These are phyloP conservation scores for Fusarium brevicatenulatum DNA, from an alignment of 2,329 filamentous ascomycete species.

Conservation along the genomic window DNA sequence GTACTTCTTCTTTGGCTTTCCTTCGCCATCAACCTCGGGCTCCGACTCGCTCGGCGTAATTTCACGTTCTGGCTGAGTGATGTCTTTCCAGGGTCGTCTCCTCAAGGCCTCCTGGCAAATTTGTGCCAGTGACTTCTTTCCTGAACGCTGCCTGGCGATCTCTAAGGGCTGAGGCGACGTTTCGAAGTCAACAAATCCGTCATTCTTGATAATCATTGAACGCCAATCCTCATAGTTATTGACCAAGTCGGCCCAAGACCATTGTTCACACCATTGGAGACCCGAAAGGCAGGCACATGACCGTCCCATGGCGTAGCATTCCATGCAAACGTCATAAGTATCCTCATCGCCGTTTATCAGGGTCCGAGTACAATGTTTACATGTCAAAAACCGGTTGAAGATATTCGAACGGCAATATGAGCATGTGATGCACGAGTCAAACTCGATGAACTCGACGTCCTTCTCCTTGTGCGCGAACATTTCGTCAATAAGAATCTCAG, in stretches of 20 bases:
- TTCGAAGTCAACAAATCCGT: constrained; percentile 72
- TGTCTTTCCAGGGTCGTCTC: constrained; percentile 82
- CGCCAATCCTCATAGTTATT: constrained; percentile 87
- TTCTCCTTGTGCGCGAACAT: constrained; percentile 81
- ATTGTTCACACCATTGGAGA: constrained; percentile 92
- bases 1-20: constrained; percentile 69
- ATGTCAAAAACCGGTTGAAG: constrained; percentile 96
- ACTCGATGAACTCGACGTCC: constrained; percentile 79
- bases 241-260: constrained; percentile 81
- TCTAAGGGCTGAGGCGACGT: constrained; percentile 76
- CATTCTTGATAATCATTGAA: constrained; percentile 77
- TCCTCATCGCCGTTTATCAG: constrained; percentile 77
- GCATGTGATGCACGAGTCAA: constrained; percentile 92
- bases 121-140: constrained; percentile 85
- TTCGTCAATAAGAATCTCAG: constrained; percentile 83
- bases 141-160: constrained; percentile 71
- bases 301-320: constrained; percentile 97
- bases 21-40: constrained; percentile 72
- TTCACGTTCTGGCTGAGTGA: constrained; percentile 68
- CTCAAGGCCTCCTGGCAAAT: constrained; percentile 93
- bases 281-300: constrained; percentile 90
- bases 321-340: constrained; percentile 96
- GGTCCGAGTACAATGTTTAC: constrained; percentile 80
- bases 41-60: constrained; percentile 62
- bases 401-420: constrained; percentile 97